phyloP scores from a whole-genome alignment of 148 eudicot species.

The Heliosperma pusillum region DNA sequence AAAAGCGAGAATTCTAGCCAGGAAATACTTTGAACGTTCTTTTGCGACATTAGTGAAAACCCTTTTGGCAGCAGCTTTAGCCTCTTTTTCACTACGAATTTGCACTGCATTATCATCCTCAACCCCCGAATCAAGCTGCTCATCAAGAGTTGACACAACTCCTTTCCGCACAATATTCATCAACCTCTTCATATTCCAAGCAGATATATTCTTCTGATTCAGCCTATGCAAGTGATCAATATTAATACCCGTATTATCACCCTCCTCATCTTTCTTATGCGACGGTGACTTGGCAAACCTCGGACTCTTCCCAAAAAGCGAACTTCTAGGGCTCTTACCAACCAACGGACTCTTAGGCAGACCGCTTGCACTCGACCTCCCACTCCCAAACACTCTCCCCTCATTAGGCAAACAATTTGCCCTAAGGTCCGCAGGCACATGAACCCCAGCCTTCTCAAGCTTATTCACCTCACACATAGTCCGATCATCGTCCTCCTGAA shows the following conservation, averaged over 20 bases:
- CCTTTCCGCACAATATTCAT: slow-evolving; percentile 71
- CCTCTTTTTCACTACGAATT: slow-evolving; percentile 64
- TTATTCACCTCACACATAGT: slow-evolving; percentile 49
- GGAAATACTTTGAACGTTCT: slow-evolving; percentile 63
- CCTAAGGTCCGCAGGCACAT: slow-evolving; percentile 50
- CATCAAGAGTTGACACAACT: slow-evolving; percentile 62
- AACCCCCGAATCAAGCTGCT: slow-evolving; percentile 45
- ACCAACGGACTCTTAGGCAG: slow-evolving; percentile 29
- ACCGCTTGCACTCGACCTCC: slow-evolving; percentile 32
- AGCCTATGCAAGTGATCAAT: slow-evolving; percentile 76
- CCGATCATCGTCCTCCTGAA: slow-evolving; percentile 59
- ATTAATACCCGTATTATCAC: slow-evolving; percentile 43
- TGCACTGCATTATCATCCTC: slow-evolving; percentile 66
- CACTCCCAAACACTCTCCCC: slow-evolving; percentile 35
- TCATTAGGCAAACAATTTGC: slow-evolving; percentile 48
- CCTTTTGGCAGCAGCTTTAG: slow-evolving; percentile 64
- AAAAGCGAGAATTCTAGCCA: too few species aligned
- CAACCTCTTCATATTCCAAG: slow-evolving; percentile 97
- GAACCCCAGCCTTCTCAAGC: slow-evolving; percentile 59
- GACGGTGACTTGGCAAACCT: slow-evolving; percentile 37
- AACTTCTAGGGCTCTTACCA: slow-evolving; percentile 41
- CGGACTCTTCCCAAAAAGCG: slow-evolving; percentile 43
- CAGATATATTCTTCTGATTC: slow-evolving; percentile 82
- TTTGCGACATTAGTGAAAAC: slow-evolving; percentile 61
- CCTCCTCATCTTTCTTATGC: slow-evolving; percentile 37